These are phyloP conservation scores for Lentinula boryana DNA, from an alignment of 768 basidiomycete species.

Conservation along the genomic window DNA sequence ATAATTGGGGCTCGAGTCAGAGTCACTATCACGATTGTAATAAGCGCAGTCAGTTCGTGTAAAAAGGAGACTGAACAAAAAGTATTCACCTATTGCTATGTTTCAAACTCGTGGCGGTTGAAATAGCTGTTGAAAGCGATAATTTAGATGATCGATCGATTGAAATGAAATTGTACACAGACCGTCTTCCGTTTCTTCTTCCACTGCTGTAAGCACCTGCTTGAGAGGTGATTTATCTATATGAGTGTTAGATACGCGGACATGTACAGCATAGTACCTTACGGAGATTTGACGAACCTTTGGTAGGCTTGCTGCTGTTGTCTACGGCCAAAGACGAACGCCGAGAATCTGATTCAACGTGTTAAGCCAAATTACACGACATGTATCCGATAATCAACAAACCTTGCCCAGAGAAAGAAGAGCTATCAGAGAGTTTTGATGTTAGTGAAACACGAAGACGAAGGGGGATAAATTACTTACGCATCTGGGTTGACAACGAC, in stretches of 20 bases:
- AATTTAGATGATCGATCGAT: constrained; percentile 1
- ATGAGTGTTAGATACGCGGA: background rate
- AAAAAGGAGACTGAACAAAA: background rate
- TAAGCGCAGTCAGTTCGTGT: background rate
- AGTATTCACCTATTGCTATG: background rate
- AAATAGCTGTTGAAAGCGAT: background rate
- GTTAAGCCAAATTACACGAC: no score
- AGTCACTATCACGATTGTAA: background rate
- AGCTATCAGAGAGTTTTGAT: background rate
- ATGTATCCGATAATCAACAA: background rate
- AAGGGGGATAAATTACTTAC: background rate
- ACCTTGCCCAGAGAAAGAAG: constrained; percentile 4
- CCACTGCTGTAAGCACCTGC: constrained; percentile 3
- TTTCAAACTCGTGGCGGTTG: background rate
- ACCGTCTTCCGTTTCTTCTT: constrained; percentile 1
- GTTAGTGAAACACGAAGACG: background rate
- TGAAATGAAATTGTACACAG: background rate
- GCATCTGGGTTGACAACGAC: constrained; percentile 7
- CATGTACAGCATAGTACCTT: background rate
- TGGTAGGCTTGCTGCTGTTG: background rate
- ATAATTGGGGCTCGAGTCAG: background rate
- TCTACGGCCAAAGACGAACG: background rate
- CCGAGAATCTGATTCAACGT: background rate
- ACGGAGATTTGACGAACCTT: background rate
- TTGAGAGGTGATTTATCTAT: constrained; percentile 1